Evolutionary conservation across 2,329 filamentous ascomycete species (phyloP), one percentile per base, ranked within the genome.

Genomic region (Samsoniella hepiali): DNA sequence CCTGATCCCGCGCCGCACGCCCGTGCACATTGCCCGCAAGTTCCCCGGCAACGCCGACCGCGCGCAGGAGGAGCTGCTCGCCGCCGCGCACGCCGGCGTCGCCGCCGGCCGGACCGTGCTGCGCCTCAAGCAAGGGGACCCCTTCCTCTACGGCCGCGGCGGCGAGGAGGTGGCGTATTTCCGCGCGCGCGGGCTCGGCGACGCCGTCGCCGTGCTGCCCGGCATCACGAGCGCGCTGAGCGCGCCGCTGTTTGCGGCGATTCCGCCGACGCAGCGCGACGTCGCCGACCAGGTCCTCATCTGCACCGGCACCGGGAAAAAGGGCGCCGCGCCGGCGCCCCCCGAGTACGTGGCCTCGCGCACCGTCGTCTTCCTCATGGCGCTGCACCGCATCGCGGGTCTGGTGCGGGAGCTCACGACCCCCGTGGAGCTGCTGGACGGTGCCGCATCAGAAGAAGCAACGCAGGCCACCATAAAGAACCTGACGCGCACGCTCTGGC

Each of bases 31-130:
- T 69, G 94, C 95, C 5, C 90, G 93, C 71, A 99, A 99, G 75
- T 99, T 99, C 76, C 95, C 95, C 1, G 95, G 95, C 29, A 98
- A 99, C 75, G 95, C 95, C 47, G 95, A 99, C 69, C 87, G 87
- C 51, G 95, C 95, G 0, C 95, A 99, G 74, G 88, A 93, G 71
- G 95, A 99, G 76, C 86, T 99, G 5, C 84, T 96, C 3, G 83
- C 88, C 60, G 83, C 91, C 69, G 95, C 92, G 0, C 81, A 97
- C 2, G 84, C 85, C 3, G 92, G 87, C 2, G 81, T 82, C 17
- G 73, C 71, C 5, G 76, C 77, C 27, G 95, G 95, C 13, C 87
- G 91, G 73, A 90, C 86, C 1, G 95, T 99, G 0, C 82, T 99
- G 40, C 85, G 95, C 3, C 81, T 99, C 51, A 99, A 99, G 78